Evolutionary conservation across 768 basidiomycete species (phyloP), one percentile per base, ranked within the genome.

Genomic region (Tephrocybe sp.): DNA sequence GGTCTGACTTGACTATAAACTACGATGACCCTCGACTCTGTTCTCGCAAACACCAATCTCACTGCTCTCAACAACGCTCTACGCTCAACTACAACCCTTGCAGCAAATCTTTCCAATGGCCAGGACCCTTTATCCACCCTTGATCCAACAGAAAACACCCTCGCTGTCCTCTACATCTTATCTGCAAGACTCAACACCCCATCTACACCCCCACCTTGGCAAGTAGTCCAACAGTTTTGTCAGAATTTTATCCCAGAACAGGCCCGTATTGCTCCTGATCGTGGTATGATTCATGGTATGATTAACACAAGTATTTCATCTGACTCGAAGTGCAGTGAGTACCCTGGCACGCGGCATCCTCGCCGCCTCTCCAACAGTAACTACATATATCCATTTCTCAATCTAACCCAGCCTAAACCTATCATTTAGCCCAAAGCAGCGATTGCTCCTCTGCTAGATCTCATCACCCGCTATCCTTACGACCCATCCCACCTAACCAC

Each of bases 51-150:
- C 0, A 67, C 63, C 39, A 75, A 67, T 44, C 56, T 69, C 9
- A 20, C 23, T 1, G 65, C 69, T 0, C 60, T 84, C 33, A 75
- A 76, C 54, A 67, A 75, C 46, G 68, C 71, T 2, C 64, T 85
- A 16, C 74, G 73, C 55, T 70, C 58, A 42, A 71, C 71, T 17
- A 62, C 71, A 13, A 70, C 84, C 42, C 71, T 89, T 4, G 73
- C 81, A 4, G 76, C 79, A 54, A 53, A 73, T 10, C 61, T 88
- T 6, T 63, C 76, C 0, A 74, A 75, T 41, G 87, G 84, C 3
- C 78, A 83, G 56, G 89, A 92, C 64, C 90, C 90, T 8, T 61
- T 92, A 45, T 49, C 67, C 2, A 62, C 85, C 8, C 67, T 92
- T 32, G 77, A 85, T 59, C 65, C 81, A 20, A 65, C 69, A 26